phyloP scores from a whole-genome alignment of 2,329 filamentous ascomycete genomes.

The Davidsoniella eucalypti region DNA sequence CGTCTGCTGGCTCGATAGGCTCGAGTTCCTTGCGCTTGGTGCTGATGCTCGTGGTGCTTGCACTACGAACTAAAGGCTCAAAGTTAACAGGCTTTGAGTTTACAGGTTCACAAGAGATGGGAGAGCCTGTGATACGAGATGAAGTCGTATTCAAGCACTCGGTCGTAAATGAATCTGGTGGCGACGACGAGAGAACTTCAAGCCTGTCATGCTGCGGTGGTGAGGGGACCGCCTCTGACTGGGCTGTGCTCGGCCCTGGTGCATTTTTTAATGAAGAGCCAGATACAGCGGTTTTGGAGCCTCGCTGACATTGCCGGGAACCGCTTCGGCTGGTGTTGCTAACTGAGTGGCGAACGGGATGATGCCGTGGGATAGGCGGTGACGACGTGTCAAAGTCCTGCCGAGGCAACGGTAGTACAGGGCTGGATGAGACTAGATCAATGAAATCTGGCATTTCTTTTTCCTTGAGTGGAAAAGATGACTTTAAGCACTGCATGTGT shows the following conservation, averaged over 20 bases:
- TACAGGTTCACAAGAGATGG: too few relatives aligned
- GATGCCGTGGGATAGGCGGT: not conserved
- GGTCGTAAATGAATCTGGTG: not conserved
- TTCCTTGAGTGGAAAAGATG: not conserved
- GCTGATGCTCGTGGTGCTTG: not conserved
- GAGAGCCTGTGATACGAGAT: too few relatives aligned
- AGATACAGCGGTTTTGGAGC: too few relatives aligned
- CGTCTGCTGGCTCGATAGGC: not conserved
- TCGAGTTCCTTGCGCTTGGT: not conserved
- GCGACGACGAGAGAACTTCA: not conserved
- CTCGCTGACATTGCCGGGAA: too few relatives aligned
- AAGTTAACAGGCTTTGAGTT: too few relatives aligned
- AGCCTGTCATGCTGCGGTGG: not conserved
- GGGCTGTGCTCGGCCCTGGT: not conserved
- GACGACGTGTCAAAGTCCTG: not conserved
- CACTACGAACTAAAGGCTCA: too few relatives aligned
- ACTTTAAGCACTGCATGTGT: too few relatives aligned
- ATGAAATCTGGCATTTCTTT: not conserved
- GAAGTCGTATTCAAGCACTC: too few relatives aligned
- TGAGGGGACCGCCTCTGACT: not conserved
- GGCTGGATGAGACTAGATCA: constrained; percentile 3
- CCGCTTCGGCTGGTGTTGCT: too few relatives aligned
- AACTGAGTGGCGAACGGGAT: too few relatives aligned
- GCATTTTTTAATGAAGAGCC: too few relatives aligned
- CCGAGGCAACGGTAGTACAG: not conserved